A percentile compares a stretch with the other conserved stretches of the same genome.
Evolutionary conservation across 495 filamentous ascomycete genomes (phyloP).

Genomic region (Aspergillus ostianus): DNA sequence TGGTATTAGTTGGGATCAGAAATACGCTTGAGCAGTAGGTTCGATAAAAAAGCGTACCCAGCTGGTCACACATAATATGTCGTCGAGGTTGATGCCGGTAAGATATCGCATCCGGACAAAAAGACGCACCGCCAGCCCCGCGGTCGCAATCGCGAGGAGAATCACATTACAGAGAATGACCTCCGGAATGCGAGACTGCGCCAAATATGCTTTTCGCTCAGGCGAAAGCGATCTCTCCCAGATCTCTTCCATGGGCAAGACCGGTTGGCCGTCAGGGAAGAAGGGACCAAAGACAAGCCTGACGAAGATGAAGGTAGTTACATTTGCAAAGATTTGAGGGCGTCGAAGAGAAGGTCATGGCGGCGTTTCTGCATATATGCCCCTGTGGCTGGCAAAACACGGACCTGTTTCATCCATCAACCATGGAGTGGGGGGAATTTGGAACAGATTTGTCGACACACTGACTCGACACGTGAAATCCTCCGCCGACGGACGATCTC

Average conservation of each 20-base stretch:
- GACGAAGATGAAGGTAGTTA: conserved; percentile 5
- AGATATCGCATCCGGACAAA: conserved; percentile 23
- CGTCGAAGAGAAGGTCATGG: conserved; percentile 1
- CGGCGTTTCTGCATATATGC: conserved; percentile 11
- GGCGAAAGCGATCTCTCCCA: conserved; percentile 14
- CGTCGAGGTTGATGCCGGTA: conserved; percentile 21
- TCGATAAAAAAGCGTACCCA: conserved; percentile 14
- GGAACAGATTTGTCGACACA: conserved; percentile 1
- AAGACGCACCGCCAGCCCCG: conserved; percentile 17
- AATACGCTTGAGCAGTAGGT: not conserved
- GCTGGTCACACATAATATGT: conserved; percentile 20
- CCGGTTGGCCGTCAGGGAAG: conserved; percentile 10
- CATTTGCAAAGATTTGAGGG: conserved; percentile 2
- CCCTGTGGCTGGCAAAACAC: conserved; percentile 5
- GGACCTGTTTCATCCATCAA: conserved; percentile 12
- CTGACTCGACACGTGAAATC: conserved; percentile 10
- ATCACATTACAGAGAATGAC: conserved; percentile 23
- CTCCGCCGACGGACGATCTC: conserved; percentile 3
- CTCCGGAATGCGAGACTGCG: conserved; percentile 17
- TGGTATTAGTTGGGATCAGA: not conserved
- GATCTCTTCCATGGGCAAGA: conserved; percentile 14
- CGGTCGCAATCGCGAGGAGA: conserved; percentile 16
- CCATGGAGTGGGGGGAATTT: conserved; percentile 1
- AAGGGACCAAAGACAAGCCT: not conserved
- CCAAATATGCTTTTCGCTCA: conserved; percentile 24